phyloP scores from a whole-genome alignment of 257 asterid genomes.

The Thymus mandschuricus region DNA sequence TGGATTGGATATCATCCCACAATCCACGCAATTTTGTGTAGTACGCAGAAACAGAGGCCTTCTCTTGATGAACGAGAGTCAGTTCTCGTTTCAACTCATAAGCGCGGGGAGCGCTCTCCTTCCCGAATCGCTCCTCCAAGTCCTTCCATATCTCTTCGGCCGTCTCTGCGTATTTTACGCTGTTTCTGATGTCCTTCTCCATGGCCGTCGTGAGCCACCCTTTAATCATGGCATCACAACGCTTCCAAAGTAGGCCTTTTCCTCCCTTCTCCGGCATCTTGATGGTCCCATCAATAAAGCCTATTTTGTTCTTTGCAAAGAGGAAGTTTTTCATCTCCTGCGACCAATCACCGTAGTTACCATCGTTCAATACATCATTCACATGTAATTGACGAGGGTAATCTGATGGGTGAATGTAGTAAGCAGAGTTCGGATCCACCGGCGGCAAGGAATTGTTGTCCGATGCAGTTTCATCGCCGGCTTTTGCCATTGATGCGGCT shows the following conservation, averaged over 20 bases:
- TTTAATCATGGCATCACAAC: constrained; percentile 1
- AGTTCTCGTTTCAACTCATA: neutral
- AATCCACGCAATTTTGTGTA: neutral
- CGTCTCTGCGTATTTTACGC: neutral
- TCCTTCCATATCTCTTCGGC: neutral
- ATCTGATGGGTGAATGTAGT: neutral
- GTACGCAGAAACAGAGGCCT: neutral
- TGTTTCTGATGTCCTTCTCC: constrained; percentile 5
- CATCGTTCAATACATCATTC: neutral
- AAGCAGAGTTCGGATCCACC: neutral
- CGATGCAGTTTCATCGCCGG: neutral
- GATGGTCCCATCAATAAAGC: neutral
- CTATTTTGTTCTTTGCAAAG: constrained; percentile 2
- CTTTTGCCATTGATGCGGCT: too few relatives aligned
- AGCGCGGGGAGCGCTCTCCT: neutral
- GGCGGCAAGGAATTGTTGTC: neutral
- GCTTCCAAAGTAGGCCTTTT: neutral
- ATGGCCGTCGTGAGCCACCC: constrained; percentile 3
- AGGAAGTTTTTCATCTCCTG: neutral
- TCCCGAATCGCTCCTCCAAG: neutral
- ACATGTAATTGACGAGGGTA: constrained; percentile 8
- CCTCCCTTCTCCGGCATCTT: neutral
- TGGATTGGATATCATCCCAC: neutral
- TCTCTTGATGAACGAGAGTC: neutral
- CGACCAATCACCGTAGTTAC: constrained; percentile 5